Conservation (phyloP, 192 early-diverging fungal genomes). For the Ambispora gerdemannii region DNA sequence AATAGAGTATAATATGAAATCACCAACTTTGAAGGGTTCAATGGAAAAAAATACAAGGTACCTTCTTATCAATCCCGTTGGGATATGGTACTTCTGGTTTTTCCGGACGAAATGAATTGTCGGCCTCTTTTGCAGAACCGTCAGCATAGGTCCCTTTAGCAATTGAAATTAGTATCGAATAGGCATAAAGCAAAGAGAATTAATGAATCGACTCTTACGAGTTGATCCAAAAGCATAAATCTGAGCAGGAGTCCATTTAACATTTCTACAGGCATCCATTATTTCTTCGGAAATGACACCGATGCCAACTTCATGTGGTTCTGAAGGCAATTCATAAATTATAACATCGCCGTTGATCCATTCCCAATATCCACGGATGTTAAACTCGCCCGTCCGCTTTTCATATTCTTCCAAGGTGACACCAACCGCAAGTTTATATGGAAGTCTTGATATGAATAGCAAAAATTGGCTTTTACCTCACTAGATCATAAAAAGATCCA, state of each 20-base stretch:
- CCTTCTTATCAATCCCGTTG: background rate
- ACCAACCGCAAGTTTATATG: constrained; percentile 9
- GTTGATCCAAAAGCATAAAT: constrained; percentile 2
- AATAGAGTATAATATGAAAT: background rate
- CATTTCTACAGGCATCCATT: background rate
- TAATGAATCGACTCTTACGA: constrained; percentile 16
- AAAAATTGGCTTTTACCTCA: background rate
- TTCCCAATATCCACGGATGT: constrained; percentile 5
- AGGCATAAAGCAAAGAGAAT: constrained; percentile 1
- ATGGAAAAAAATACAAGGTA: background rate
- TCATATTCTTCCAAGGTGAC: constrained; percentile 11
- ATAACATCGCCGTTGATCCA: constrained; percentile 3
- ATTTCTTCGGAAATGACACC: background rate
- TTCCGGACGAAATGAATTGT: background rate
- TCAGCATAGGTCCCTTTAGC: constrained; percentile 2
- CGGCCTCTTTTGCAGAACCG: background rate
- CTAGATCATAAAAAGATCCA: background rate
- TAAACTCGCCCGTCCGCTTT: background rate
- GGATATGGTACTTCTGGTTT: background rate
- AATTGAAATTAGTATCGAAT: constrained; percentile 20
- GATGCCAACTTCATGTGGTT: constrained; percentile 15
- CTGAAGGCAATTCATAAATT: constrained; percentile 19
- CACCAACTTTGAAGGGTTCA: background rate
- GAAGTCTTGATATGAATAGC: constrained; percentile 16
- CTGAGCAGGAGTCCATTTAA: background rate